phyloP scores from a whole-genome alignment of 257 asterid genomes.

The Nicotiana sylvestris region DNA sequence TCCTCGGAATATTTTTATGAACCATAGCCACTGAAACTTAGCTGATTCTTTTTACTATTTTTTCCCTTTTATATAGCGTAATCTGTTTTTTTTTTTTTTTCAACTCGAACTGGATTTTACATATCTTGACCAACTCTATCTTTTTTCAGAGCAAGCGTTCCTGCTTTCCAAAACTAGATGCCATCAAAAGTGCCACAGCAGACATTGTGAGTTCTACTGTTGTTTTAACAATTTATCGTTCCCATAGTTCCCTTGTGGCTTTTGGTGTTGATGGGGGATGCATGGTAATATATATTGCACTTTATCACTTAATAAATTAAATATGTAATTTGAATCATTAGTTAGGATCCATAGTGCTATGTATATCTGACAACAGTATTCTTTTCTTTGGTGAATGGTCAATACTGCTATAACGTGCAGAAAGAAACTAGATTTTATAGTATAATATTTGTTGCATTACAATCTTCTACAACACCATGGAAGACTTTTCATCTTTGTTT shows the following conservation, averaged over 20 bases:
- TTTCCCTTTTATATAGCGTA: not conserved
- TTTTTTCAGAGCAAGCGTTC: slow-evolving; percentile 76
- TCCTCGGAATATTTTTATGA: not conserved
- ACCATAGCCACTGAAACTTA: not conserved
- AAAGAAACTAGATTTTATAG: not conserved
- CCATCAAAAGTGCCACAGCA: slow-evolving; percentile 85
- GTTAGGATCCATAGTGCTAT: not conserved
- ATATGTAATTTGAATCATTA: not conserved
- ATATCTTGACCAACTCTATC: slow-evolving; percentile 2
- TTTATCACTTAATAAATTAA: not conserved
- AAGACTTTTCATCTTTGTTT: not conserved
- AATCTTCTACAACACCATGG: not conserved
- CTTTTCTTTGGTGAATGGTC: not conserved
- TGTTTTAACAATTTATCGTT: not conserved
- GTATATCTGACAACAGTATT: not conserved
- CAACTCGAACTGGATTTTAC: not conserved
- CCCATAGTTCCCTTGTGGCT: not conserved
- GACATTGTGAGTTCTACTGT: slow-evolving; percentile 68
- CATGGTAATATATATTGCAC: not conserved
- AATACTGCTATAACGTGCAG: not conserved
- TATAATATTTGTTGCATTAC: not conserved
- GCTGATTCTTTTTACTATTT: not conserved
- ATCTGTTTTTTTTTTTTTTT: not conserved
- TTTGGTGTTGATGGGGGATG: not conserved
- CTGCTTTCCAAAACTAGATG: slow-evolving; percentile 85